These are phyloP conservation scores for Boletus pseudo-olivaceus DNA, from an alignment of 768 basidiomycete genomes.

Conservation along the genomic window DNA sequence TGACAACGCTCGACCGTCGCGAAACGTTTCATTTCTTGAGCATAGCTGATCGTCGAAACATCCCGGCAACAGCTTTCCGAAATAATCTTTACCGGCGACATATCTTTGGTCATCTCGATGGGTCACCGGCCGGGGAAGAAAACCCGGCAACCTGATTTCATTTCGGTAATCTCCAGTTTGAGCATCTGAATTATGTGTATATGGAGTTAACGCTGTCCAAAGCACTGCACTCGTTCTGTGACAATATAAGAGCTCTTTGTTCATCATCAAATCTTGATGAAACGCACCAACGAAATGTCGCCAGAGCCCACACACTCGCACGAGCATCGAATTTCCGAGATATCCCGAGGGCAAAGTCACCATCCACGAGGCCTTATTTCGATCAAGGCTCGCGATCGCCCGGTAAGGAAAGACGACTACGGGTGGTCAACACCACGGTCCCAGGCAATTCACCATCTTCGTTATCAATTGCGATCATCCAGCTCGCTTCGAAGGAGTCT, in stretches of 20 bases:
- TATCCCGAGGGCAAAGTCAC: not conserved
- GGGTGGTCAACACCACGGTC: not conserved
- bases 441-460: not conserved
- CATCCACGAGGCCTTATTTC: not conserved
- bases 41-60: slow-evolving; percentile 11
- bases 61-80: not conserved
- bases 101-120: slow-evolving; percentile 7
- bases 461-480: not conserved
- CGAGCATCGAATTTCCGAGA: not conserved
- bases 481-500: not conserved
- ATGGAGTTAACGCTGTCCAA: not conserved
- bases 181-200: not conserved
- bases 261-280: not conserved
- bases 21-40: not conserved
- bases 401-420: slow-evolving; percentile 1
- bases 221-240: not conserved
- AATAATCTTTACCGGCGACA: slow-evolving; percentile 2
- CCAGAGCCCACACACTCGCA: not conserved
- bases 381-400: not conserved
- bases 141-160: slow-evolving; percentile 19
- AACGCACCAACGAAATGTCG: slow-evolving; percentile 2
- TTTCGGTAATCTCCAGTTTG: slow-evolving; percentile 25
- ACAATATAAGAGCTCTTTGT: slow-evolving; percentile 2
- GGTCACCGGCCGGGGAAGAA: slow-evolving; percentile 5
- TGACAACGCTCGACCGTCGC: not conserved